These are phyloP conservation scores for Crucibulum cyathiforme DNA, from an alignment of 1,284 basidiomycete genomes.

Conservation along the genomic window DNA sequence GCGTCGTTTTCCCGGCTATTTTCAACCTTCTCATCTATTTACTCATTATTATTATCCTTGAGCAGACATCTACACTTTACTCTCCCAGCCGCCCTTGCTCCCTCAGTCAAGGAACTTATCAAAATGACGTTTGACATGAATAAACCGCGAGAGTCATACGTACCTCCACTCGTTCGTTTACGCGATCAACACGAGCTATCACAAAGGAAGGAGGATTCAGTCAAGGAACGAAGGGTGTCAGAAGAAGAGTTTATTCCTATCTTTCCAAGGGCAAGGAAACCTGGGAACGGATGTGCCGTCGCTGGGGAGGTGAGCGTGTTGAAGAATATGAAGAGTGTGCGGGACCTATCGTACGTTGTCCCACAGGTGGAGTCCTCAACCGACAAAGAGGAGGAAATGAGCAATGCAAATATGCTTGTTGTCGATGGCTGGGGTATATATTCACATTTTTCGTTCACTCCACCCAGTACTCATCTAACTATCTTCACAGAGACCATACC, in stretches of 20 bases:
- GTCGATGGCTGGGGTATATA: constrained; percentile 64
- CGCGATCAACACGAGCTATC: too few species aligned
- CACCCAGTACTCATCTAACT: too few species aligned
- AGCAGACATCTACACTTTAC: too few species aligned
- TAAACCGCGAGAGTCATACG: not conserved
- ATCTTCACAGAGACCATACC: constrained; percentile 10
- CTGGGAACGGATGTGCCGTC: constrained; percentile 15
- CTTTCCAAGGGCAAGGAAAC: constrained; percentile 47
- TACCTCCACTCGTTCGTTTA: too few species aligned
- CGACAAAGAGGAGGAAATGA: constrained; percentile 47
- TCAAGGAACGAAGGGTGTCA: constrained; percentile 2
- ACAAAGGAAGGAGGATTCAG: constrained; percentile 3
- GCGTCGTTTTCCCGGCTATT: not conserved
- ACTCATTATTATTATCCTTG: too few species aligned
- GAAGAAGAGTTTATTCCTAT: constrained; percentile 42
- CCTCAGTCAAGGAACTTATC: not conserved
- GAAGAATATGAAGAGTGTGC: constrained; percentile 24
- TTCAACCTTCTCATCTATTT: not conserved
- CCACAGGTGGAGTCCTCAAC: constrained; percentile 29
- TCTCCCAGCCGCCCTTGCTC: too few species aligned
- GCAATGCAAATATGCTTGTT: constrained; percentile 54
- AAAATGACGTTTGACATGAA: not conserved
- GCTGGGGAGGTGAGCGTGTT: constrained; percentile 13
- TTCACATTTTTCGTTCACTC: constrained; percentile 8
- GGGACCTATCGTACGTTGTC: constrained; percentile 33